Percentiles rank a stretch among this genome's conserved stretches.
phyloP scores from a whole-genome alignment of 352 stramenopile genomes.

The Pythium oligandrum region DNA sequence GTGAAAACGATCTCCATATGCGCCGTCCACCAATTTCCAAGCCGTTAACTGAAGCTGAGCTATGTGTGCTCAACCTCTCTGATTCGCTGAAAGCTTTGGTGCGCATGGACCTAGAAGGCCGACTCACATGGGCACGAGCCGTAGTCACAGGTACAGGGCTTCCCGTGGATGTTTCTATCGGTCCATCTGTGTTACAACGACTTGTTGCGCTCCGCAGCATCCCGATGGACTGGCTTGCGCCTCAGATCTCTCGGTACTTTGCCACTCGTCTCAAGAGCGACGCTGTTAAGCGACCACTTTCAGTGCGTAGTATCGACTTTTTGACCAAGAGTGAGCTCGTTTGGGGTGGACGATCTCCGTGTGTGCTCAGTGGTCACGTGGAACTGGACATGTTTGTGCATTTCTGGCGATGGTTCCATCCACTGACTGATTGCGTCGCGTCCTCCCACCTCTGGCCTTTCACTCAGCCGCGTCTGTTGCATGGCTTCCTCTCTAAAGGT shows the following conservation, averaged over 20 bases:
- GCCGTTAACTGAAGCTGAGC: constrained; percentile 29
- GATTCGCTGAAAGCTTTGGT: constrained; percentile 40
- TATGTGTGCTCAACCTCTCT: constrained; percentile 50
- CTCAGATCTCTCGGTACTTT: constrained; percentile 74
- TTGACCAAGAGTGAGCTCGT: constrained; percentile 65
- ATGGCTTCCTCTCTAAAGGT: constrained; percentile 83
- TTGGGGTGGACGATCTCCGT: constrained; percentile 45
- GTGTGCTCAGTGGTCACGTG: constrained; percentile 35
- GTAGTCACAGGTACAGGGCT: constrained; percentile 39
- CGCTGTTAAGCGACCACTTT: constrained; percentile 62
- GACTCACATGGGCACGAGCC: constrained; percentile 62
- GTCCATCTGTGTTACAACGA: constrained; percentile 27
- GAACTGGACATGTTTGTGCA: constrained; percentile 59
- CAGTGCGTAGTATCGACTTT: constrained; percentile 72
- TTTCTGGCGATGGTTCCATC: constrained; percentile 76
- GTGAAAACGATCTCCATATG: constrained; percentile 30
- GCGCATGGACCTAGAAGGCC: constrained; percentile 35
- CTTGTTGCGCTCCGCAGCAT: constrained; percentile 35
- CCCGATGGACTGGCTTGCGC: constrained; percentile 58
- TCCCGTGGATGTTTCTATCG: constrained; percentile 15
- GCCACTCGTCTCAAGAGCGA: constrained; percentile 63
- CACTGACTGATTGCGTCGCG: constrained; percentile 59
- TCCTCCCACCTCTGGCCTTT: constrained; percentile 57
- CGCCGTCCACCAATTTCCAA: constrained; percentile 5
- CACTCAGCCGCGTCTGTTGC: constrained; percentile 72